Evolutionary conservation across 208 protist species (phyloP), one percentile per base, ranked within the genome.

Genomic region (Trypanosoma platydactyli): DNA sequence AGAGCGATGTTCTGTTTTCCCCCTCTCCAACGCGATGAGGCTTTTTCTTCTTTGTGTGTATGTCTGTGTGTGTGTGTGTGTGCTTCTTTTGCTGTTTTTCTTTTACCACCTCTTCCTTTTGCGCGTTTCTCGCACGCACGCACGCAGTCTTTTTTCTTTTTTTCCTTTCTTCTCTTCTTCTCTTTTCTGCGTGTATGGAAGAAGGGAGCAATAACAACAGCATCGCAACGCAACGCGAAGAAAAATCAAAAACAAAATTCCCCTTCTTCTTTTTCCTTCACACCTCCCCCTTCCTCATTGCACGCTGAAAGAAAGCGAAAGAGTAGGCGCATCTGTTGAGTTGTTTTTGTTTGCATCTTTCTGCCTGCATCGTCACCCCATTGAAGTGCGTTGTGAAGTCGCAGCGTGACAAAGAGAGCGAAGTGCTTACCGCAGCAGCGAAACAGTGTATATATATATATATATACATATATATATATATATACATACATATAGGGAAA

Each of bases 151-250:
- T 71, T 18, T 52, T 4, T 38, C 33, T 40, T 40, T 60, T 50
- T 68, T 52, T 4, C n/a, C 33, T 40, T 40, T 60, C 48, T 68
- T 25, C 48, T 44, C 64, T 18, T 52, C 16, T 38, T 7, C n/a
- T 40, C 45, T 50, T 68, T n/a, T 40, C 44, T 56, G 55, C 69
- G 56, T 71, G 46, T 38, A 9, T 9, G n/a, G n/a, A n/a, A n/a
- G n/a, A n/a, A 3, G 9, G 33, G 33, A 38, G 33, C 33, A 38
- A 38, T 38, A 38, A 9, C 33, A 38, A 9, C 5, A 38, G 33
- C 33, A 38, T 38, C 33, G 33, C 33, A 9, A 38, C 33, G 33
- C 3, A 9, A 38, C 3, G 33, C 5, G 33, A 38, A 38, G 33
- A 53, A 53, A 53, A 15, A 50, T 25, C 45, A 53, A 13, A 53